Evolutionary conservation across 139 green algal species (phyloP), one percentile per base, ranked within the genome.

Genomic region (Chlorella sp.): DNA sequence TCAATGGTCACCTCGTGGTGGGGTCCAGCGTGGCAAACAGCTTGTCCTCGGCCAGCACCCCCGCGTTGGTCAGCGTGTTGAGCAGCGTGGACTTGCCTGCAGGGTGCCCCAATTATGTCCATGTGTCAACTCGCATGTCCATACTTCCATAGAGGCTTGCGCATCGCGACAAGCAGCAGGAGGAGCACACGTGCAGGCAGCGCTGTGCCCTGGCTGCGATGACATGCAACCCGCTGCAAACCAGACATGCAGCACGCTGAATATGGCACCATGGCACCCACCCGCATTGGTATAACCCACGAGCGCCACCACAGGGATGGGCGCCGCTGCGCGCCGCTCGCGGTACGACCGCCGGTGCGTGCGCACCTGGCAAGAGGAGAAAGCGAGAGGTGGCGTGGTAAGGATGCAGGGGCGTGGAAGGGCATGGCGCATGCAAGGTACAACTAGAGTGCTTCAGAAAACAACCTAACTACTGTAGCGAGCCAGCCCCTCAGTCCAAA

Each of bases 1-100:
- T n/a, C n/a, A n/a, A n/a, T 9, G 51, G 12, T 60, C 13, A 21
- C 51, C 51, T 89, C 2, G 96, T 98, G 38, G 96, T 99, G 57
- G 97, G 97, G 90, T 99, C 98, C 51, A 99, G 94, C 5, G 98
- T 99, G 28, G 97, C 98, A 90, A 99, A 99, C 47, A 99, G 95
- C 86, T 96, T 94, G 91, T 99, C 96, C 87, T 99, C 95, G 1
- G 95, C 96, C 56, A 98, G 64, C 62, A 98, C 96, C 15, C 83
- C 85, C 34, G 88, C 87, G 30, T 87, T 38, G 12, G 89, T 96
- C 25, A 97, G 67, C 17, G 87, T 86, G 90, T 98, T 98, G 17
- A 98, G 82, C 41, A 96, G 91, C 21, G 91, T 94, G 69, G 80
- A 92, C 89, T 96, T 97, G 64, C 90, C 93, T 86, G 76, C n/a